Evolutionary conservation across 2,329 filamentous ascomycete species (phyloP), one percentile per base, ranked within the genome.

Genomic region (Aspergillus quadrilineatus): DNA sequence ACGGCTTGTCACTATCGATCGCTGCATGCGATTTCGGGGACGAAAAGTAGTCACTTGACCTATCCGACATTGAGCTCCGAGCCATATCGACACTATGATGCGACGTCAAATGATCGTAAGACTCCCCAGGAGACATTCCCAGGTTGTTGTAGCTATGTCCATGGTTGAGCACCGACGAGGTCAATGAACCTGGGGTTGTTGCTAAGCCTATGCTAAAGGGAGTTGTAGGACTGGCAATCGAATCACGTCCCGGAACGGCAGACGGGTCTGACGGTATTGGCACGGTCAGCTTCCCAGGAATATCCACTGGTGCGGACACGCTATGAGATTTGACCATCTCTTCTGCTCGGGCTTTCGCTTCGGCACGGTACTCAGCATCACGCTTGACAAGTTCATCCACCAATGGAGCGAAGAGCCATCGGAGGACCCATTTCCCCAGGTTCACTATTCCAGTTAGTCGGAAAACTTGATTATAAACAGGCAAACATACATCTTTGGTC

Each of bases 371-470:
- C 0, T 76, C 78, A 67, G 89, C 86, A 67, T 99, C 94, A 51
- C 90, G 85, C 62, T 83, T 86, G 63, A 96, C 89, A 71, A 97
- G 90, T 71, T 97, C 92, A 59, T 96, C 89, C 53, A 99, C 89
- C 42, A 97, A 80, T 54, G 89, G 89, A 8, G 88, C 86, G 75
- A 99, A 99, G 0, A 99, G 81, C 73, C 97, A 96, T 34, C 94
- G 85, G 58, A 99, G 77, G 45, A 97, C 86, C 94, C 94, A 99
- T 79, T 96, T 96, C 7, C 94, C 94, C 45, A 97, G 85, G 68
- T 96, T 97, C 73, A 97, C 90, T 94, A 61, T 28, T 51, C 15
- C 60, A 30, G 52, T 56, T 36, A 63, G 45, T 8, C 41, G 12
- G 26, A 17, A 36, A 12, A 17, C 30, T 26, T 5, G 22, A 34